Evolutionary conservation across 1,284 basidiomycete genomes (phyloP), one percentile per base, ranked within the genome.

Genomic region (Ceratobasidium sp.): DNA sequence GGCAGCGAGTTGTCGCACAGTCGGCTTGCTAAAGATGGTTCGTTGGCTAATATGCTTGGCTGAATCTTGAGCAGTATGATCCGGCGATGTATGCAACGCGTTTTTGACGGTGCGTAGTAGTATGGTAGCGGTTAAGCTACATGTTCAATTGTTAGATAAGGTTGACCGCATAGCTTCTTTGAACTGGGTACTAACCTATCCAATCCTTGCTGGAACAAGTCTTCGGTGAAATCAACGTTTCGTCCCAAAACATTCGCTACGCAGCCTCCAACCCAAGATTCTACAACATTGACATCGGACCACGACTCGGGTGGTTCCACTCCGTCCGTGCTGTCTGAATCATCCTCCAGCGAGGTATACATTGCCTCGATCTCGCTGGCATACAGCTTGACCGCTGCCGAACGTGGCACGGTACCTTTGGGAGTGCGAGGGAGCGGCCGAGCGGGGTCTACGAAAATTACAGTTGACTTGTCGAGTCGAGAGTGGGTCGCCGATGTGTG

Each of bases 381-480:
- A 50, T 73, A 73, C 34, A 22, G 22, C 32, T 54, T 31, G 25
- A 73, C 22, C 5, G 56, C 52, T 1, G 43, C 68, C 3, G 60
- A 52, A 13, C 70, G 55, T 2, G 40, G 31, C 15, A 69, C 29
- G 20, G 58, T 64, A 0, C 68, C 58, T 29, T 72, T 71, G 7
- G 58, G 10, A 3, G 69, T 73, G 31, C 56, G 56, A n/a, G 56
- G 56, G 15, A 58, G 27, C 12, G 56, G 56, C 1, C n/a, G 56
- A 13, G 40, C 22, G 15, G 38, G 38, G 12, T 43, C 42, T 10
- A 43, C 25, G 20, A 58, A 27, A 17, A 58, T 45, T 4, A 58
- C 34, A 7, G 56, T n/a, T 2, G 73, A 81, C 67, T 82, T 81
- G 73, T 78, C 81, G 29, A 83, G 78, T 32, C 79, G 73, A 54